Conservation (phyloP, 139 green algal genomes). For the Pleodorina starrii region DNA sequence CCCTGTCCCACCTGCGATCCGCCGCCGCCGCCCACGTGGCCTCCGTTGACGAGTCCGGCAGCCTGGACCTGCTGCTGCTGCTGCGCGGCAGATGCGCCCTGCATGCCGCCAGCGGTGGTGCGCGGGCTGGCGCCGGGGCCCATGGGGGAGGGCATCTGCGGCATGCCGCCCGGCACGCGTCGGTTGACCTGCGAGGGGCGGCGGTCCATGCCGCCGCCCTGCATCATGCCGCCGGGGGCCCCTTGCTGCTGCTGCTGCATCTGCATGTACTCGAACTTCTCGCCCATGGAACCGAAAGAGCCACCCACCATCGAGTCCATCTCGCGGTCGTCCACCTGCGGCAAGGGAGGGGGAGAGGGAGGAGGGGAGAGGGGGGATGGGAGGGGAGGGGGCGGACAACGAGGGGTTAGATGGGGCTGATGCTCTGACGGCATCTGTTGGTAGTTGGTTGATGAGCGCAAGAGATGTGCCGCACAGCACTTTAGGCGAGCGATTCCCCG, state of each 20-base stretch:
- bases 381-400: no score
- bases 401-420: no score
- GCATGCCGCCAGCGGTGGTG: neutral
- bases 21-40: neutral
- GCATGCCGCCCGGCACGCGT: neutral
- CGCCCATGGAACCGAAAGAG: conserved; percentile 49
- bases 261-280: conserved; percentile 59
- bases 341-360: neutral
- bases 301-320: conserved; percentile 46
- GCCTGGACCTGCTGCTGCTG: no score
- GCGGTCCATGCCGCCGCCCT: conserved; percentile 27
- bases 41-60: neutral
- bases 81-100: neutral
- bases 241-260: conserved; percentile 23
- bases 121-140: conserved; percentile 25
- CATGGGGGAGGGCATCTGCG: conserved; percentile 37
- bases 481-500: no score
- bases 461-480: no score
- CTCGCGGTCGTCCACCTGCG: conserved; percentile 50
- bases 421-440: no score
- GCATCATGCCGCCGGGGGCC: neutral
- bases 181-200: conserved; percentile 31
- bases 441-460: no score
- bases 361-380: neutral
- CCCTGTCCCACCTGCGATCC: conserved; percentile 28